Percentiles rank a stretch among this genome's conserved stretches.
phyloP scores from a whole-genome alignment of 176 grass and related monocot genomes.

The Avena insularis region DNA sequence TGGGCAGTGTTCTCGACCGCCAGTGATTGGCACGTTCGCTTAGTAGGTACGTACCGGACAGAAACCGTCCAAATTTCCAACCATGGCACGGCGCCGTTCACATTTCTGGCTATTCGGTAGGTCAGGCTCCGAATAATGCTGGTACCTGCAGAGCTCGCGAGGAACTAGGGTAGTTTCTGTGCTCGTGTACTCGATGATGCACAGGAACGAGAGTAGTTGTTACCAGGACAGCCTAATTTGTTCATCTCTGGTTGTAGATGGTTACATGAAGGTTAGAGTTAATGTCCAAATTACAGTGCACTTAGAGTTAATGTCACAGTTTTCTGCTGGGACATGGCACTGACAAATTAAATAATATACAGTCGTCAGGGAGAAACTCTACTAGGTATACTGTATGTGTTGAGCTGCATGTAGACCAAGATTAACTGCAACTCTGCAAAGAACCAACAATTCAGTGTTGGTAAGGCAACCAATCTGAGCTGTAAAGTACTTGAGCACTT shows the following conservation, averaged over 20 bases:
- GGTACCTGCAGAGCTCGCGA: neutral
- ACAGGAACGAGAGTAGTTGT: neutral
- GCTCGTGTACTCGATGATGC: neutral
- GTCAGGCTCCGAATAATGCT: slow-evolving; percentile 10
- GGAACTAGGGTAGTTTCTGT: neutral
- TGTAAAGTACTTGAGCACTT: slow-evolving; percentile 22
- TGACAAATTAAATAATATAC: no score
- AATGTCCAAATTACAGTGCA: no score
- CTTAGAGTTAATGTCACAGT: no score
- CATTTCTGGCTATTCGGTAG: slow-evolving; percentile 31
- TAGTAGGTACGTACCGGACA: slow-evolving; percentile 47
- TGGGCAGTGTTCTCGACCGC: slow-evolving; percentile 24
- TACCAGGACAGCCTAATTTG: no score
- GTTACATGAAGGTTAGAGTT: no score
- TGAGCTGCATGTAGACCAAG: no score
- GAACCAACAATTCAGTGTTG: neutral
- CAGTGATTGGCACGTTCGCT: slow-evolving; percentile 42
- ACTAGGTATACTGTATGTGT: no score
- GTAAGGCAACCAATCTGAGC: slow-evolving; percentile 35
- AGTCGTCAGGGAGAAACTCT: no score
- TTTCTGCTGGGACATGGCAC: no score
- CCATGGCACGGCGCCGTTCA: slow-evolving; percentile 3
- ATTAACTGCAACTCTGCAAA: no score
- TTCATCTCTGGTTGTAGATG: no score
- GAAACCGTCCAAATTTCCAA: neutral